Base-by-base conservation (phyloP, 352 stramenopile species). In the Globisporangium solare region DNA sequence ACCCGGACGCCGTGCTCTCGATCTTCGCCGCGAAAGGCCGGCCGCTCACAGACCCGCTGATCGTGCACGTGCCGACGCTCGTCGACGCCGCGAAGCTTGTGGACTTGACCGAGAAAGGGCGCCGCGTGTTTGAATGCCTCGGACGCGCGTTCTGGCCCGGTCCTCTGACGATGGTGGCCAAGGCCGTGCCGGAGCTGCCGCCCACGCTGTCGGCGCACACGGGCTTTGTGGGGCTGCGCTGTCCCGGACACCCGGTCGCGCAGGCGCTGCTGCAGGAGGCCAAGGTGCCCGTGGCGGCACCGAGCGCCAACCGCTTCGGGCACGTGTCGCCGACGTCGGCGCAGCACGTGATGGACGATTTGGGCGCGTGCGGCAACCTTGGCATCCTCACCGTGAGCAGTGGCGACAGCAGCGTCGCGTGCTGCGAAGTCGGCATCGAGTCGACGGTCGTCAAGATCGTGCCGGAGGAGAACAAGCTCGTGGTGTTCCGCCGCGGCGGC, bases 241-340 rank as follows among this genome's bases (percentile, higher is more conserved):
- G 84, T 50, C 97, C 97, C 0, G 79, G 84, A 21, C 96, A 99
- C 68, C 73, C 89, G 0, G 71, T 99, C 15, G 96, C 97, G 0
- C 77, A 89, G 56, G 70, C 76, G 43, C 68, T 99, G 40, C 83
- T 99, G 27, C 70, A 71, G 22, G 79, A 73, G 35, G 89, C 93
- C 5, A 63, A 88, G 22, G 83, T 99, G 32, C 97, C 97, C 0
- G 94, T 99, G 18, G 97, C 97, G 6, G 97, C 97, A 22, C 97
- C 97, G 1, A 98, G 88, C 70, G 97, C 97, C 11, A 99, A 99
- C 67, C 89, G 97, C 54, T 99, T 99, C 71, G 97, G 97, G 13
- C 97, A 99, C 63, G 97, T 99, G 39, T 98, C 89, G 37, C 97
- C 97, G 5, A 99, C 97, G 10, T 81, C 76, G 8, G 95, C 97